A percentile compares a stretch with the other conserved stretches of the same genome.
These are phyloP conservation scores for Suhomyces faveliae DNA, from an alignment of 805 yeast species.

Conservation along the genomic window DNA sequence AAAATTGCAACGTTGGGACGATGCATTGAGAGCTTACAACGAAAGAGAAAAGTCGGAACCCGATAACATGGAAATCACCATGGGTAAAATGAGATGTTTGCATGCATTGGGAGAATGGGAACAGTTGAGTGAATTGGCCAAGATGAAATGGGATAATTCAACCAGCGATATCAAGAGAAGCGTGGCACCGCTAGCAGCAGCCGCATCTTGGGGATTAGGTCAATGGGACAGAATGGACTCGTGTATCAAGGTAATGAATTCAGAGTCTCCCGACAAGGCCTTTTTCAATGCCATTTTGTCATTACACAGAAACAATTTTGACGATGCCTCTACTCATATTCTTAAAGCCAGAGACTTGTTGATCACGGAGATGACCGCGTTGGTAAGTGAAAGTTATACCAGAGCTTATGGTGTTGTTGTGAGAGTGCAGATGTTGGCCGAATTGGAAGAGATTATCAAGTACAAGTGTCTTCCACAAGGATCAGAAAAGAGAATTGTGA, in stretches of 20 bases:
- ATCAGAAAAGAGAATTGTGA: slow-evolving; percentile 71
- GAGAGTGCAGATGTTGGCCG: slow-evolving; percentile 95
- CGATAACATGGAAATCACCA: slow-evolving; percentile 79
- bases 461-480: slow-evolving; percentile 84
- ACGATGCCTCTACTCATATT: slow-evolving; percentile 76
- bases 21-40: slow-evolving; percentile 87
- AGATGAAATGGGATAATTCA: slow-evolving; percentile 77
- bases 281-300: slow-evolving; percentile 90
- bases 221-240: slow-evolving; percentile 97
- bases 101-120: slow-evolving; percentile 99
- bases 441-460: slow-evolving; percentile 88
- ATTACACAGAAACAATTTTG: slow-evolving; percentile 82
- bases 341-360: slow-evolving; percentile 81
- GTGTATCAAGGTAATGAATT: slow-evolving; percentile 84
- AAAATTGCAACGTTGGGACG: slow-evolving; percentile 96
- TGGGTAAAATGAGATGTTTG: slow-evolving; percentile 97
- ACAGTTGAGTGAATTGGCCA: slow-evolving; percentile 78
- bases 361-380: slow-evolving; percentile 89
- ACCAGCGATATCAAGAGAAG: slow-evolving; percentile 71
- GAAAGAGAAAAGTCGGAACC: slow-evolving; percentile 66
- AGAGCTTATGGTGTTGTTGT: slow-evolving; percentile 97
- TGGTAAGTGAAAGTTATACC: slow-evolving; percentile 92
- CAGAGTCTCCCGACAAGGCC: slow-evolving; percentile 91
- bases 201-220: slow-evolving; percentile 97
- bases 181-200: slow-evolving; percentile 97